Conservation (phyloP, 495 filamentous ascomycete genomes). For the Parachaetomium inaequale region DNA sequence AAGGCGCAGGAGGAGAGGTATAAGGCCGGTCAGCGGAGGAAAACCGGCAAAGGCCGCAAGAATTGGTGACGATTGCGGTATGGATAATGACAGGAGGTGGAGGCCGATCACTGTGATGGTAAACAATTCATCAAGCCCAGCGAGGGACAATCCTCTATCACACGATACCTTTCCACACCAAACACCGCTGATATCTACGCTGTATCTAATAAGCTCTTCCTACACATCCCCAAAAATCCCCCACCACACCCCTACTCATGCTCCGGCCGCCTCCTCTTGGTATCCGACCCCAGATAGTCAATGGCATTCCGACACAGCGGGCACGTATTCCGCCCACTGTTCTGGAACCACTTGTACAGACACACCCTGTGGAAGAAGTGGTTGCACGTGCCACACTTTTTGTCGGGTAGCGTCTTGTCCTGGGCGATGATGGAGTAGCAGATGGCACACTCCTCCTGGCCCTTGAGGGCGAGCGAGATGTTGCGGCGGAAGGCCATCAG, state of each 20-base stretch:
- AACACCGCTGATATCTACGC: too few species aligned
- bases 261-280: slow-evolving; percentile 24
- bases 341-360: slow-evolving; percentile 94
- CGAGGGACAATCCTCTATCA: too few species aligned
- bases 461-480: slow-evolving; percentile 80
- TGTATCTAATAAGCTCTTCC: neutral
- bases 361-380: slow-evolving; percentile 88
- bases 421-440: slow-evolving; percentile 90
- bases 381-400: slow-evolving; percentile 88
- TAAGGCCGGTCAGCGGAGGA: too few species aligned
- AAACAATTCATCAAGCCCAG: too few species aligned
- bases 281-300: slow-evolving; percentile 51
- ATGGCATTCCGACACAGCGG: slow-evolving; percentile 86
- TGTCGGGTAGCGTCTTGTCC: slow-evolving; percentile 84
- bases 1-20: too few species aligned
- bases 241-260: slow-evolving; percentile 13
- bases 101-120: too few species aligned
- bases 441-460: slow-evolving; percentile 92
- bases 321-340: slow-evolving; percentile 82
- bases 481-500: slow-evolving; percentile 78
- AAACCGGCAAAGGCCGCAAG: too few species aligned
- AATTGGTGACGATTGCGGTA: too few species aligned
- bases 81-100: too few species aligned
- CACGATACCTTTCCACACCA: too few species aligned
- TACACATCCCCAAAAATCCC: neutral